Conservation (phyloP, 2,329 filamentous ascomycete species). For the Purpureocillium lavendulum region DNA sequence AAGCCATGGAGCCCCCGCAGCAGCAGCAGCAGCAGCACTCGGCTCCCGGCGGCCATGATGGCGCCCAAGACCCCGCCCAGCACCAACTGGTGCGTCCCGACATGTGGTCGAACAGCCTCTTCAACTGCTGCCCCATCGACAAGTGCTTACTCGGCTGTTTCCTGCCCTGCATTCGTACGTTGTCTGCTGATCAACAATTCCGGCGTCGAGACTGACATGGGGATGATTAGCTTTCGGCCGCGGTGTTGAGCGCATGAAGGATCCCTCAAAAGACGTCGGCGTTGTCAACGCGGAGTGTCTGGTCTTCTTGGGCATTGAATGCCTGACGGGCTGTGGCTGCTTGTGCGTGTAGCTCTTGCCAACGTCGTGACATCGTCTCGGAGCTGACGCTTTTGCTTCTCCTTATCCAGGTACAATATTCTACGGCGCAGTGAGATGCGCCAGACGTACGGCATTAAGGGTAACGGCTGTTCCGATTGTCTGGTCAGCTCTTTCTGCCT, state of each 20-base stretch:
- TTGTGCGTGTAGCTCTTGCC: constrained; percentile 22
- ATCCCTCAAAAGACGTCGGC: constrained; percentile 31
- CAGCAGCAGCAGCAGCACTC: too few relatives aligned
- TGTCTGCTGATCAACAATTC: too few relatives aligned
- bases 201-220: background rate
- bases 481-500: constrained; percentile 44
- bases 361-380: background rate
- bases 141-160: constrained; percentile 29
- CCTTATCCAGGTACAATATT: constrained; percentile 31
- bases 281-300: constrained; percentile 33
- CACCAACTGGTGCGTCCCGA: too few relatives aligned
- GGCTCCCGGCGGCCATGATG: too few relatives aligned
- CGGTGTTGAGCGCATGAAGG: constrained; percentile 34
- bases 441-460: constrained; percentile 43
- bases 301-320: constrained; percentile 30
- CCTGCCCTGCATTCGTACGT: constrained; percentile 36
- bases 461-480: constrained; percentile 39
- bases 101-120: constrained; percentile 30
- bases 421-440: constrained; percentile 46
- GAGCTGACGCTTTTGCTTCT: background rate
- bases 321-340: constrained; percentile 32
- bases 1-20: too few relatives aligned
- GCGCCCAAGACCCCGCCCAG: too few relatives aligned
- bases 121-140: constrained; percentile 30
- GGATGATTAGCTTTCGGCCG: constrained; percentile 30